These are phyloP conservation scores for Eucalyptus tenuipes DNA, from an alignment of 345 rosid species.

Conservation along the genomic window DNA sequence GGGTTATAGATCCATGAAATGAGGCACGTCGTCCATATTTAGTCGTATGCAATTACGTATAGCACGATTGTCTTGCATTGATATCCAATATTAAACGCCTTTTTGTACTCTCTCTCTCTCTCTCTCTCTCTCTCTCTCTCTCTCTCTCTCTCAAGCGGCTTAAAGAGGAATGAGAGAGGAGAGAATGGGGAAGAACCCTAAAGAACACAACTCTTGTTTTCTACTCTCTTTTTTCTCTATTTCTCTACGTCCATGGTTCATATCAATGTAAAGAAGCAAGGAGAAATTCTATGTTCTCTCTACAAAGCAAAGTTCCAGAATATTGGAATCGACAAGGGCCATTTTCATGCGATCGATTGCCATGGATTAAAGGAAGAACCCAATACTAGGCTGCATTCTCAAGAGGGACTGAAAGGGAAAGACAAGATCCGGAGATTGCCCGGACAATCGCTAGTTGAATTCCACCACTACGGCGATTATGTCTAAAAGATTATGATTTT, in stretches of 20 bases:
- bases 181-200: neutral
- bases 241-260: neutral
- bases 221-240: neutral
- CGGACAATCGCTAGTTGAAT: slow-evolving; percentile 37
- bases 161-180: neutral
- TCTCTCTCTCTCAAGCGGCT: neutral
- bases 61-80: too few relatives aligned
- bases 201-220: neutral
- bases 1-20: neutral
- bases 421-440: slow-evolving; percentile 32
- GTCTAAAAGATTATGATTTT: neutral
- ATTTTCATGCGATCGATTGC: neutral
- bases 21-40: neutral
- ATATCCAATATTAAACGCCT: too few relatives aligned
- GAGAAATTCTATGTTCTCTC: slow-evolving; percentile 7
- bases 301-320: slow-evolving; percentile 4
- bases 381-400: neutral
- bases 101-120: neutral
- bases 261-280: neutral
- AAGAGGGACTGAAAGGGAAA: slow-evolving; percentile 12
- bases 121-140: neutral
- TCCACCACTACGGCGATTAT: slow-evolving; percentile 54
- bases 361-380: neutral
- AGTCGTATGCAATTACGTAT: neutral
- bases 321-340: slow-evolving; percentile 1